Evolutionary conservation across 1,139 yeast species (phyloP).

Genomic region (Zhuliangozyma blackwelliae): DNA sequence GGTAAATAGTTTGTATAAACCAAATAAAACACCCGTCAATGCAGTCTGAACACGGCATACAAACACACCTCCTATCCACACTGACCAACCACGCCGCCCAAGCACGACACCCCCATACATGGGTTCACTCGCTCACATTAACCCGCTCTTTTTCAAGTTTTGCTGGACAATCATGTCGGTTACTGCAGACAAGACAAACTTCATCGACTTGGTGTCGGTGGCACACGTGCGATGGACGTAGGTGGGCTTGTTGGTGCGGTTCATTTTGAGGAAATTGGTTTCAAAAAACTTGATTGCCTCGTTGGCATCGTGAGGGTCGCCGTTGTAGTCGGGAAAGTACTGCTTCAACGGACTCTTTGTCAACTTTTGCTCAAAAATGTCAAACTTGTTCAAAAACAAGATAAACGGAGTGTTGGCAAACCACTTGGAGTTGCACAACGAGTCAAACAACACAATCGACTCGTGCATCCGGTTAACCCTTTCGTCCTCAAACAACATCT

Average conservation of each 20-base stretch:
- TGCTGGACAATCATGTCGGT: constrained; percentile 87
- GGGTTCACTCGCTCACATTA: too few species aligned
- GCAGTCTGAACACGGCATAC: too few species aligned
- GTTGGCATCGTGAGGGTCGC: constrained; percentile 58
- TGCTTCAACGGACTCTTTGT: constrained; percentile 56
- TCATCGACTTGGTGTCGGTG: constrained; percentile 85
- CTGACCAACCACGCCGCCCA: too few species aligned
- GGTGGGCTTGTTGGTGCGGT: constrained; percentile 66
- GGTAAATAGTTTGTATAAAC: constrained; percentile 24
- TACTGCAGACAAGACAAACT: constrained; percentile 85
- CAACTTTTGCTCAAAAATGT: constrained; percentile 71
- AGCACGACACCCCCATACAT: too few species aligned
- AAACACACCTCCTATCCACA: too few species aligned
- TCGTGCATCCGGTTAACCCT: constrained; percentile 89
- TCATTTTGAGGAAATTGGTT: constrained; percentile 54
- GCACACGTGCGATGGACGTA: constrained; percentile 95
- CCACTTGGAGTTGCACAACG: constrained; percentile 83
- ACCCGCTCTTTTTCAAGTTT: constrained; percentile 77
- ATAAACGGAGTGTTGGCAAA: constrained; percentile 84
- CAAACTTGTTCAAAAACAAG: constrained; percentile 83
- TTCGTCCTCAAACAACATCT: constrained; percentile 85
- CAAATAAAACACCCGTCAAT: too few species aligned
- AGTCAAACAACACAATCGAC: constrained; percentile 77
- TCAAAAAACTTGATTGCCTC: constrained; percentile 68
- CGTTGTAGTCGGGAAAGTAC: constrained; percentile 71